Percentiles rank a stretch among this genome's conserved stretches.
Conservation (phyloP, 2,329 filamentous ascomycete species). For the Clonostachys sp. region DNA sequence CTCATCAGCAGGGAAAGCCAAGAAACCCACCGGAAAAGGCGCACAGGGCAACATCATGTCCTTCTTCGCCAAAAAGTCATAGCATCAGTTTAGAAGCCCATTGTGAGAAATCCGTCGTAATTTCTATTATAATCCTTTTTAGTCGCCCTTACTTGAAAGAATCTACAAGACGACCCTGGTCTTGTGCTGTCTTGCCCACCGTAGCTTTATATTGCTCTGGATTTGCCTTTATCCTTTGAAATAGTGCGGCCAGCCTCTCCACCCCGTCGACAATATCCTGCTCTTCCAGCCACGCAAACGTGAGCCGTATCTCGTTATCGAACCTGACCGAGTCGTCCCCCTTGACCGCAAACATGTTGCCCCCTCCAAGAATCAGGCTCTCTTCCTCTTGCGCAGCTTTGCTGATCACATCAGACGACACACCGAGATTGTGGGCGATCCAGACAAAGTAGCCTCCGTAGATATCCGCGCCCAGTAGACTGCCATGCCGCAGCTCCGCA, state of each 20-base stretch:
- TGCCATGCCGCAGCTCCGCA: constrained; percentile 34
- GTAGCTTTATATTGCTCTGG: constrained; percentile 14
- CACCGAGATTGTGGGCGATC: constrained; percentile 55
- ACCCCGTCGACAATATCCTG: constrained; percentile 63
- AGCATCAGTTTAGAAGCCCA: background rate
- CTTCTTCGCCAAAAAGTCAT: constrained; percentile 79
- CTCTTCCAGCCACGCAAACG: constrained; percentile 70
- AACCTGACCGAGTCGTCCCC: constrained; percentile 55
- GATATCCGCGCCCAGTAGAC: constrained; percentile 34
- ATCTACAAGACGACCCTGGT: constrained; percentile 10
- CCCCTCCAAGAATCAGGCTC: constrained; percentile 63
- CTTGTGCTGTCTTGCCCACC: background rate
- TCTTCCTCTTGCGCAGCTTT: constrained; percentile 55
- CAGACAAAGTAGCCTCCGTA: constrained; percentile 87
- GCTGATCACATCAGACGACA: constrained; percentile 51
- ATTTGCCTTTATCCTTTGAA: constrained; percentile 22
- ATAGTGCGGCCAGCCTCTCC: constrained; percentile 49
- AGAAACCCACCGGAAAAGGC: constrained; percentile 52
- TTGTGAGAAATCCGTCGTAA: too few species aligned
- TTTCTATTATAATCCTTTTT: too few species aligned
- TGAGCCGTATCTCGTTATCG: constrained; percentile 56
- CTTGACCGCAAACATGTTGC: constrained; percentile 64
- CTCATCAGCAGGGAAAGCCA: constrained; percentile 44
- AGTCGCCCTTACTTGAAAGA: constrained; percentile 11
- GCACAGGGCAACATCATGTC: constrained; percentile 83